These are phyloP conservation scores for Arthrinium puccinioides DNA, from an alignment of 2,329 filamentous ascomycete species.

Conservation along the genomic window DNA sequence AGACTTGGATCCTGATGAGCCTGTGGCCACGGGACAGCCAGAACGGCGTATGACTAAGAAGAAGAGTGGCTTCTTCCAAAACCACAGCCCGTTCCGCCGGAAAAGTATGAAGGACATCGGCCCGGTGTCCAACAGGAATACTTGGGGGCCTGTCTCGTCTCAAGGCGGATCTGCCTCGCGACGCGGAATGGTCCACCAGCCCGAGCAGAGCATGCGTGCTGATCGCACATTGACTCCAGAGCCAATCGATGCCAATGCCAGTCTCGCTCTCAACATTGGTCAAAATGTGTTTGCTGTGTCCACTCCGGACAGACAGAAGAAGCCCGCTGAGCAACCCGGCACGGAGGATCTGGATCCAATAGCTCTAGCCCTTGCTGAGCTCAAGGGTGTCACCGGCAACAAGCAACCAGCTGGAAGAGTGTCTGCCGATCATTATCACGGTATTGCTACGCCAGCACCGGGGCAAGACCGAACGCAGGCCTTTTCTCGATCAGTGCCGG, in stretches of 20 bases:
- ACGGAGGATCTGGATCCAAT: constrained; percentile 75
- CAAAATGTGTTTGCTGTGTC: constrained; percentile 95
- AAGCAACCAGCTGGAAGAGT: constrained; percentile 79
- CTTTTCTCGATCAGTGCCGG: constrained; percentile 33
- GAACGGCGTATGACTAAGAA: constrained; percentile 63
- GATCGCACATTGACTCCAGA: constrained; percentile 60
- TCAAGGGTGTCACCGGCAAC: constrained; percentile 70
- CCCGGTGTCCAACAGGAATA: constrained; percentile 41
- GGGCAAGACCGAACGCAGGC: constrained; percentile 29
- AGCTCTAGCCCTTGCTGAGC: constrained; percentile 81
- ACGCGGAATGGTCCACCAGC: constrained; percentile 25
- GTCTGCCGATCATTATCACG: constrained; percentile 92
- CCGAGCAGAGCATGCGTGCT: constrained; percentile 29
- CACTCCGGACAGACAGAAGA: constrained; percentile 59
- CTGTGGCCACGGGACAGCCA: constrained; percentile 38
- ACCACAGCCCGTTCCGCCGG: constrained; percentile 83
- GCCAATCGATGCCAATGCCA: constrained; percentile 84
- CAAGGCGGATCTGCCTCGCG: constrained; percentile 21
- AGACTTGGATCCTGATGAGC: constrained; percentile 15
- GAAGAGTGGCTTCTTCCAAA: constrained; percentile 86
- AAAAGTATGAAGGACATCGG: constrained; percentile 74
- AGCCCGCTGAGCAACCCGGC: constrained; percentile 26
- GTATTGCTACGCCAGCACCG: constrained; percentile 76
- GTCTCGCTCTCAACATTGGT: constrained; percentile 86
- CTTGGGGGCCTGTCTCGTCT: constrained; percentile 42